Percentiles rank a stretch among this genome's conserved stretches.
Evolutionary conservation across 208 protist species (phyloP).

Genomic region (Leishmania mexicana): DNA sequence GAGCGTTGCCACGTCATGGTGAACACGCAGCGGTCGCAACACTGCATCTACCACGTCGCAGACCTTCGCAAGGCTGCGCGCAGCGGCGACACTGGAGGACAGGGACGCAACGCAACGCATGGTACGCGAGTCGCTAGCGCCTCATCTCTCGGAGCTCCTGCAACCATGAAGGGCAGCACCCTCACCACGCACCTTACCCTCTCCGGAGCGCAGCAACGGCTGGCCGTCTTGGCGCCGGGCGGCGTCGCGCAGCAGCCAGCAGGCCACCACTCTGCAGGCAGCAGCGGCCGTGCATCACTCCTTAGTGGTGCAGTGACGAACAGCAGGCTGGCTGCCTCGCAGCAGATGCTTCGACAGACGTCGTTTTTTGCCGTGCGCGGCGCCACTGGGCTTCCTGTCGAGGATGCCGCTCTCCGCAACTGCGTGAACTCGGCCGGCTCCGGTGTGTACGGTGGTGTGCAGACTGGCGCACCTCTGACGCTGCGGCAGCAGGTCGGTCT

Average conservation of each 20-base stretch:
- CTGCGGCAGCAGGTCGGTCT: slow-evolving; percentile 28
- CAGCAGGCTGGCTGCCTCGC: slow-evolving; percentile 18
- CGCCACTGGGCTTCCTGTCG: slow-evolving; percentile 49
- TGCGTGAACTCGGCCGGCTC: slow-evolving; percentile 16
- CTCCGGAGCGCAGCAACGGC: not conserved
- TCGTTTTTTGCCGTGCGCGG: slow-evolving; percentile 68
- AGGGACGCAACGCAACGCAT: not conserved
- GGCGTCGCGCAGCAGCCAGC: not conserved
- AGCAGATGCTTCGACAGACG: slow-evolving; percentile 37
- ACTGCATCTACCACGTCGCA: slow-evolving; percentile 55
- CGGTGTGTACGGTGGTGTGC: slow-evolving; percentile 62
- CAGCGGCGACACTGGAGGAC: slow-evolving; percentile 4
- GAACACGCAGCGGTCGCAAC: slow-evolving; percentile 46
- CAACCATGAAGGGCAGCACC: slow-evolving; percentile 7
- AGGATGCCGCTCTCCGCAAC: slow-evolving; percentile 27
- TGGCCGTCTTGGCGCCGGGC: not conserved
- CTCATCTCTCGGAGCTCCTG: not conserved
- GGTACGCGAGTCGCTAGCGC: not conserved
- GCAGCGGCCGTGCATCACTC: not conserved
- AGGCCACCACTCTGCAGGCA: not conserved
- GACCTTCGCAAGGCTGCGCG: slow-evolving; percentile 54
- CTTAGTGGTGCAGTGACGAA: not conserved
- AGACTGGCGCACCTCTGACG: slow-evolving; percentile 37
- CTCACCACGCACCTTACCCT: slow-evolving; percentile 15
- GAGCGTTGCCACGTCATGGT: slow-evolving; percentile 61